phyloP scores from a whole-genome alignment of 2,329 filamentous ascomycete genomes.

The Pestalotiopsis sp. region DNA sequence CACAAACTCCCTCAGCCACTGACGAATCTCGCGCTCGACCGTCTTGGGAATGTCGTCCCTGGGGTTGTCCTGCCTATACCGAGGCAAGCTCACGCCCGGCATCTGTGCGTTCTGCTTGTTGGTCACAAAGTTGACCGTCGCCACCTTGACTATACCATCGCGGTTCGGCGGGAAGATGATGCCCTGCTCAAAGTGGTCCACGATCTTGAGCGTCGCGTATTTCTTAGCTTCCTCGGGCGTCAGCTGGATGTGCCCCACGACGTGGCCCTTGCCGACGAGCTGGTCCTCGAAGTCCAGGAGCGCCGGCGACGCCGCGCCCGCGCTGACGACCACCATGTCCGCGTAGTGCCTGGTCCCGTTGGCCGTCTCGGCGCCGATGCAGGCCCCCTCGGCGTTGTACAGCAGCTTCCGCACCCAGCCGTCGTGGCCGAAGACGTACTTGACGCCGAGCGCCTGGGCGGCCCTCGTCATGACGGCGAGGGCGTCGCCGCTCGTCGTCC shows the following conservation, averaged over 20 bases:
- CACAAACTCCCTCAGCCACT: background rate
- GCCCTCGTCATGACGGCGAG: slow-evolving; percentile 34
- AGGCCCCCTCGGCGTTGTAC: background rate
- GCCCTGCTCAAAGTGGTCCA: slow-evolving; percentile 3
- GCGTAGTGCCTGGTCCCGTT: background rate
- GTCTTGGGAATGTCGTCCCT: background rate
- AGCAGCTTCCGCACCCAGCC: slow-evolving; percentile 14
- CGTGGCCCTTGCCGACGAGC: background rate
- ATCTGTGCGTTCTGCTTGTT: background rate
- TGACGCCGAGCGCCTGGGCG: slow-evolving; percentile 27
- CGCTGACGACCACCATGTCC: background rate
- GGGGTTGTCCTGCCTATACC: background rate
- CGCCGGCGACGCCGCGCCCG: background rate
- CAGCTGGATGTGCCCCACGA: background rate
- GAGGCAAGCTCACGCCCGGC: background rate
- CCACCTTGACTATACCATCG: background rate
- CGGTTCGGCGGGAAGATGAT: background rate
- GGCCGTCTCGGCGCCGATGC: background rate
- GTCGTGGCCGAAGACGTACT: slow-evolving; percentile 28
- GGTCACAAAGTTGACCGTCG: background rate
- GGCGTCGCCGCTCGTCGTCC: slow-evolving; percentile 29
- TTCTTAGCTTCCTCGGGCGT: background rate
- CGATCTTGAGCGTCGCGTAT: background rate
- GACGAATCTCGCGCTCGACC: background rate
- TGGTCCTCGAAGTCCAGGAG: background rate